phyloP scores from a whole-genome alignment of 2,329 filamentous ascomycete genomes.

The Beauveria sp. region DNA sequence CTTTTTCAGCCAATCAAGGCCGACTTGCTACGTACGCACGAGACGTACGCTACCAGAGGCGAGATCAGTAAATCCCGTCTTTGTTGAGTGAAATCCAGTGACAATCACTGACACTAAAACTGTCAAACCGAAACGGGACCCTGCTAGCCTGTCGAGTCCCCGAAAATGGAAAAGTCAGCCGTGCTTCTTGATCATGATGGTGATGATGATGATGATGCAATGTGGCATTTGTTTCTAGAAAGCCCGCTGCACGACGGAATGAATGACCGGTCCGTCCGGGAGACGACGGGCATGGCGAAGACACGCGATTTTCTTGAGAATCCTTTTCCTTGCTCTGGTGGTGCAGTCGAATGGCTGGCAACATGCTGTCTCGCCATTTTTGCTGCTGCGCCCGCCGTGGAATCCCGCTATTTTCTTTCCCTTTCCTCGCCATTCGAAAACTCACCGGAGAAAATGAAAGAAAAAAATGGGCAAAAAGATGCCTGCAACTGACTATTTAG shows the following conservation, averaged over 20 bases:
- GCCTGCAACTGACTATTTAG: background rate
- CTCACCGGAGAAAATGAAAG: background rate
- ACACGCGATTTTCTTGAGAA: background rate
- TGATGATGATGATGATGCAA: slow-evolving; percentile 1
- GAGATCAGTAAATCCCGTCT: background rate
- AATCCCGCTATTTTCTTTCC: background rate
- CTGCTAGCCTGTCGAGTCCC: too few species aligned
- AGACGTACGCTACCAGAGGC: background rate
- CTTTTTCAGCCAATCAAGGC: too few species aligned
- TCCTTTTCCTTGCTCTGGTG: background rate
- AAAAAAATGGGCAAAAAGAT: background rate
- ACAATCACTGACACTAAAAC: background rate
- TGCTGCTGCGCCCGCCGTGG: background rate
- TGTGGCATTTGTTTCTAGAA: slow-evolving; percentile 6
- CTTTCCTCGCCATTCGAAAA: background rate
- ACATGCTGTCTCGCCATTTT: slow-evolving; percentile 1
- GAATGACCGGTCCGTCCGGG: slow-evolving; percentile 5
- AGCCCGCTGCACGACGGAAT: background rate
- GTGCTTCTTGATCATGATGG: background rate
- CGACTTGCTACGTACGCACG: background rate
- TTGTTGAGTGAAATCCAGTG: background rate
- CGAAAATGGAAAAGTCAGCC: background rate
- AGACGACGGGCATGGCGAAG: slow-evolving; percentile 2
- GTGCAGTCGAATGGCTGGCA: background rate
- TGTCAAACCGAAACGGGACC: too few species aligned